Evolutionary conservation across 257 asterid genomes (phyloP), one percentile per base, ranked within the genome.

Genomic region (Misopates orontium): DNA sequence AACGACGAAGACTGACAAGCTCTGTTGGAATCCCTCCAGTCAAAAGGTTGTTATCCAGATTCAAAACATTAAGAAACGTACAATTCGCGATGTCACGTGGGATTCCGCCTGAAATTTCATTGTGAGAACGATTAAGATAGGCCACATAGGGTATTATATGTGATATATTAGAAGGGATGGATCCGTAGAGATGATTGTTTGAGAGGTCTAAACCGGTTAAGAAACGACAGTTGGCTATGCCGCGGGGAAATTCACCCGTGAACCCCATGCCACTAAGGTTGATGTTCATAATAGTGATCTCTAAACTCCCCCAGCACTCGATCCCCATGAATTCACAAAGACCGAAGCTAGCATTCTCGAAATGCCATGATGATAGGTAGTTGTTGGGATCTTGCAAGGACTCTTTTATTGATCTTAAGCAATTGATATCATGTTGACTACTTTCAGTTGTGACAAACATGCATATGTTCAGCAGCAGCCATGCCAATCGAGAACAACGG

Each of bases 371-470:
- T 0, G 62, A 25, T 3, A 56, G 44, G 5, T 0, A 25, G 16
- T 28, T 8, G 45, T 15, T 11, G 44, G 62, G 62, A 56, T 56
- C 45, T 56, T 28, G 45, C 45, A 56, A 16, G 5, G 62, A 56
- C 23, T 56, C 16, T 24, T 55, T 55, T 24, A 55, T 55, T 55
- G 60, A 55, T 55, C 60, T 55, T 11, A 56, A 25, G 62, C 62
- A 56, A 56, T 56, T 22, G 17, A 56, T 31, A 0, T 56, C 62
- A 56, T 12, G 15, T n/a, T 56, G 42, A 3, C 10, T 1, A 24
- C 41, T 23, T 2, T 23, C 18, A 55, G 16, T n/a, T 4, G 5
- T 15, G 45, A 45, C 15, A 56, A 56, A 31, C 22, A 56, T 56
- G 62, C 13, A 10, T 31, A 20, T 31, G 23, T 25, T 25, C 16